Conservation (phyloP, 768 basidiomycete genomes). For the Dentipellis sp. region DNA sequence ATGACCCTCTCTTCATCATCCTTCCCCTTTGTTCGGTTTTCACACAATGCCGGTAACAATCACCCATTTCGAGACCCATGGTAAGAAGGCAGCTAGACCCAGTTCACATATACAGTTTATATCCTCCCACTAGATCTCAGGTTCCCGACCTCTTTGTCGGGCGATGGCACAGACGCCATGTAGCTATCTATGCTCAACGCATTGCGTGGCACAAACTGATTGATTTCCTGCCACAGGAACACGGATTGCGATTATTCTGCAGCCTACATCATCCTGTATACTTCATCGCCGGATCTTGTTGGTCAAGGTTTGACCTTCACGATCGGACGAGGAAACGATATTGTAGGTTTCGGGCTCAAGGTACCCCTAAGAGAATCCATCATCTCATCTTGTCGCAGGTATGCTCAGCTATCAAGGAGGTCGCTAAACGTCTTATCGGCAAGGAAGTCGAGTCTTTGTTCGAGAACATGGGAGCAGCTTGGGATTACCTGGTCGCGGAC, state of each 20-base stretch:
- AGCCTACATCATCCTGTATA: constrained; percentile 77
- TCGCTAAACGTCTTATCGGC: constrained; percentile 76
- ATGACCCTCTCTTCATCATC: not conserved
- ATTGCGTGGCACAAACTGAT: not conserved
- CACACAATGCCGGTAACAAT: constrained; percentile 32
- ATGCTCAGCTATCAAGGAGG: constrained; percentile 69
- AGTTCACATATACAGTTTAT: not conserved
- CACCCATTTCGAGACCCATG: constrained; percentile 49
- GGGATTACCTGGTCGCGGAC: constrained; percentile 82
- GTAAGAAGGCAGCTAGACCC: constrained; percentile 21
- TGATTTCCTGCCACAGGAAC: constrained; percentile 48
- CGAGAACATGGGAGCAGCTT: constrained; percentile 83
- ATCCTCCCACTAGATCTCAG: constrained; percentile 55
- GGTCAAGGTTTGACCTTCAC: constrained; percentile 96
- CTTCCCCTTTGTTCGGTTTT: not conserved
- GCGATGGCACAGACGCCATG: constrained; percentile 95
- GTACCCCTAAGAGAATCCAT: too few relatives aligned
- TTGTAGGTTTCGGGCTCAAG: constrained; percentile 33
- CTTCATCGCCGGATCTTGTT: constrained; percentile 50
- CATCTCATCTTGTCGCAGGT: constrained; percentile 35
- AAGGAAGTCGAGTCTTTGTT: constrained; percentile 79
- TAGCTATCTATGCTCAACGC: constrained; percentile 22
- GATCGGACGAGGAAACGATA: constrained; percentile 91
- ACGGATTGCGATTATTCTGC: constrained; percentile 94
- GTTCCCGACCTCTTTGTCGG: constrained; percentile 85